Base-by-base conservation (phyloP, 805 yeast genomes). In the Sugiyamaella mastotermitis region DNA sequence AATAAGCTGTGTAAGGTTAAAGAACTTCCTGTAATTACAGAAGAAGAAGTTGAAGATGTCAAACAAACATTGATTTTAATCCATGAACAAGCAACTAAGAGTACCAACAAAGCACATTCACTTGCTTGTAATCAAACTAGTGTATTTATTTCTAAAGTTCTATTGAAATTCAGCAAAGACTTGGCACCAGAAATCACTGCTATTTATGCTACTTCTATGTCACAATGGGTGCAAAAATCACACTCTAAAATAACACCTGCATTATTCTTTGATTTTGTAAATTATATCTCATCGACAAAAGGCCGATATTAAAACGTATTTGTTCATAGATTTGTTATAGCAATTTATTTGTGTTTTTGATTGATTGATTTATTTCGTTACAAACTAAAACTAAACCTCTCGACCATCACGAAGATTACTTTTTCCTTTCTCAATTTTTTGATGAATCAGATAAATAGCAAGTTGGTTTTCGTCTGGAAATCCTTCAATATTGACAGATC, bases 261-360 rank as follows among this genome's bases (percentile, higher is more conserved):
- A 9, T 55, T 83, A 52, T 86, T 83, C 55, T 71, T 77, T 47
- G 96, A 87, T 50, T 75, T 85, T 45, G 71, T 83, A 53, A 86
- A 86, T 61, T 88, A 92, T 88, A 55, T 82, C 31, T 69, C 68
- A 46, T 64, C 82, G n/a, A 70, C 71, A 51, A 67, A 72, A 56
- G 22, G 29, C 4, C 15, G 23, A 19, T 18, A 31, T 34, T 4
- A 11, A 21, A 8, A 18, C n/a, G 13, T 23, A 20, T 3, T 8
- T 18, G 33, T 18, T 16, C 18, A 31, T 31, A 33, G 38, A 4
- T 29, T 4, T n/a, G n/a, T n/a, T n/a, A n/a, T n/a, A n/a, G n/a
- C n/a, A n/a, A n/a, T n/a, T n/a, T n/a, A n/a, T n/a, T n/a, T n/a
- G n/a, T n/a, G n/a, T n/a, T n/a, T n/a, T n/a, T n/a, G n/a, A n/a